Base-by-base conservation (phyloP, 2,329 filamentous ascomycete species). In the Cladophialophora yegresii region DNA sequence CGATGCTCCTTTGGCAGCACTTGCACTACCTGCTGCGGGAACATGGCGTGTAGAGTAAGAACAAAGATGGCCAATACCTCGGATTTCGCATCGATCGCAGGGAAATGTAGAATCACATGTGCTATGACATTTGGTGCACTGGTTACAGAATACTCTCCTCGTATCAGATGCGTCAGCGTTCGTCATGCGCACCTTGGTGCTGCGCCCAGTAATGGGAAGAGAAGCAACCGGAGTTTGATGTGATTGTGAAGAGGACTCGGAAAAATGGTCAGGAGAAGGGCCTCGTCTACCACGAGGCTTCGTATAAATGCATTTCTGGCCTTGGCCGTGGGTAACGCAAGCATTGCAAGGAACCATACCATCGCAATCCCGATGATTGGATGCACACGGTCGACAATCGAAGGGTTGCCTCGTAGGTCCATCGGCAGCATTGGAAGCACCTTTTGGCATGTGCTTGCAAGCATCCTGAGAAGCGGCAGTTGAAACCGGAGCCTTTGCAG, bases 61-160 rank as follows among this genome's bases (percentile, higher is more conserved):
- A 10, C 45, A 50, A 6, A 50, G 12, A 26, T 50, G 20, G 20
- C 45, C 45, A 50, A 26, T 23, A 49, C 45, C 45, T 23, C 45
- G 10, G 20, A 49, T 9, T 23, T 13, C 9, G 26, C 50, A 53
- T 20, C 50, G 22, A 9, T 30, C 26, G 50, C 50, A 53, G 22
- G 50, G 50, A n/a, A 53, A 23, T 23, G 5, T 32, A 16, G 23
- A 3, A 54, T 54, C 50, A 32, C 50, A 54, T 20, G 45, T 50
- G 45, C 45, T 50, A 13, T 54, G 50, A 20, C 23, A 54, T 16
- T 12, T 54, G 28, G 10, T 54, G 50, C 50, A 54, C 26, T 54
- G 50, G 23, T 32, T 9, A 23, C 28, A 50, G 45, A 32, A 20
- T 2, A 54, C 50, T 20, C 20, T 28, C 28, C 28, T 54, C 26